A percentile compares a stretch with the other conserved stretches of the same genome.
Evolutionary conservation across 1,139 yeast genomes (phyloP).

Genomic region (Groenewaldozyma sp.): DNA sequence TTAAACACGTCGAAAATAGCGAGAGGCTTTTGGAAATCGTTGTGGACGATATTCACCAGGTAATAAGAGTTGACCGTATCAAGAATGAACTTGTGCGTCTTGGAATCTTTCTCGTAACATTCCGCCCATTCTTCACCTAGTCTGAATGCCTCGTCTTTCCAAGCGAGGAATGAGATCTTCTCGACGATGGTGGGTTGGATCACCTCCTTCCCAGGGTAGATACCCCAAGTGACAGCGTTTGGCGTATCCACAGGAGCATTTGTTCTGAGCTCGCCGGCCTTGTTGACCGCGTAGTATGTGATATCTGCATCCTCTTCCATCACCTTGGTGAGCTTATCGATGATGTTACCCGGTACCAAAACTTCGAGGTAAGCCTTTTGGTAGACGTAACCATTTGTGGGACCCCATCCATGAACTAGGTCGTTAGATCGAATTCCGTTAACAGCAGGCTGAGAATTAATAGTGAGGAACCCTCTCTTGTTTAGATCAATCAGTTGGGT

Average conservation of each 20-base stretch:
- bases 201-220: conserved; percentile 85
- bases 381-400: conserved; percentile 80
- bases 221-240: conserved; percentile 98
- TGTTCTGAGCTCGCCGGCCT: conserved; percentile 46
- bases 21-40: conserved; percentile 44
- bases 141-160: conserved; percentile 94
- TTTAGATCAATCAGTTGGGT: conserved; percentile 54
- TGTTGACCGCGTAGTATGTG: conserved; percentile 74
- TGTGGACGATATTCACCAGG: conserved; percentile 83
- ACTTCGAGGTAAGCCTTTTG: conserved; percentile 90
- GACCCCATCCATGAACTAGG: conserved; percentile 89
- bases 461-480: conserved; percentile 59
- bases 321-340: conserved; percentile 35
- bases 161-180: conserved; percentile 76
- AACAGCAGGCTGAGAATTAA: conserved; percentile 92
- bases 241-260: conserved; percentile 73
- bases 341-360: conserved; percentile 52
- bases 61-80: conserved; percentile 51
- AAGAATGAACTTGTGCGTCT: conserved; percentile 36
- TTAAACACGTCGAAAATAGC: conserved; percentile 30
- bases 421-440: conserved; percentile 71
- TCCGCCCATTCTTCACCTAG: conserved; percentile 74
- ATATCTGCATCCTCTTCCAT: conserved; percentile 44
- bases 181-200: conserved; percentile 93
- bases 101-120: conserved; percentile 32